Conservation (phyloP, 2,329 filamentous ascomycete species). For the Aspergillus pseudoviridinutans region DNA sequence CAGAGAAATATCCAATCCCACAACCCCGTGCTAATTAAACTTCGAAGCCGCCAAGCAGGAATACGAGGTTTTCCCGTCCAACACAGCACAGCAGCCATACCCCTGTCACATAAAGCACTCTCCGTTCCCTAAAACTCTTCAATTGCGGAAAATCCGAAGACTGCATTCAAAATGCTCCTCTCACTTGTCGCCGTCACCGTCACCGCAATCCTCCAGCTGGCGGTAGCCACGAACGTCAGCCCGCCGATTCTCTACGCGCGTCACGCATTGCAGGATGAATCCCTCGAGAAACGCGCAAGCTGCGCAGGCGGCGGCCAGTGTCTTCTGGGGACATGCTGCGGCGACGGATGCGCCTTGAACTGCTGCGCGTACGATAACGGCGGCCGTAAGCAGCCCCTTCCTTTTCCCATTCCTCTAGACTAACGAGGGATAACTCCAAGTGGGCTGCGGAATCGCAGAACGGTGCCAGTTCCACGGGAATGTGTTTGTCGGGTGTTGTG, state of each 20-base stretch:
- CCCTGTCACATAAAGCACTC: background rate
- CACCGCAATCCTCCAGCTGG: background rate
- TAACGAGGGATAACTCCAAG: background rate
- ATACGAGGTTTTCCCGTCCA: background rate
- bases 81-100: background rate
- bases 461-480: conserved; percentile 7
- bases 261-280: background rate
- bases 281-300: conserved; percentile 1
- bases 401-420: no score
- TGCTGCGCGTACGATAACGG: conserved; percentile 10
- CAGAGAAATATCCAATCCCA: background rate
- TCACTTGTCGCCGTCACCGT: background rate
- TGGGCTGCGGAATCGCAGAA: conserved; percentile 7
- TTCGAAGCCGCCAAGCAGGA: background rate
- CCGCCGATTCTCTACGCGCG: background rate
- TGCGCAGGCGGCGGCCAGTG: conserved; percentile 5
- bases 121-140: background rate
- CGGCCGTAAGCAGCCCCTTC: background rate
- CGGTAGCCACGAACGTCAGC: background rate
- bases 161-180: background rate
- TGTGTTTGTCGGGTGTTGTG: conserved; percentile 12
- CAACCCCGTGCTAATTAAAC: background rate
- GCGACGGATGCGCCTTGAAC: conserved; percentile 7
- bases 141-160: background rate
- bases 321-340: conserved; percentile 8